phyloP scores from a whole-genome alignment of 2,329 filamentous ascomycete species.

The Beauveria pseudobassiana region DNA sequence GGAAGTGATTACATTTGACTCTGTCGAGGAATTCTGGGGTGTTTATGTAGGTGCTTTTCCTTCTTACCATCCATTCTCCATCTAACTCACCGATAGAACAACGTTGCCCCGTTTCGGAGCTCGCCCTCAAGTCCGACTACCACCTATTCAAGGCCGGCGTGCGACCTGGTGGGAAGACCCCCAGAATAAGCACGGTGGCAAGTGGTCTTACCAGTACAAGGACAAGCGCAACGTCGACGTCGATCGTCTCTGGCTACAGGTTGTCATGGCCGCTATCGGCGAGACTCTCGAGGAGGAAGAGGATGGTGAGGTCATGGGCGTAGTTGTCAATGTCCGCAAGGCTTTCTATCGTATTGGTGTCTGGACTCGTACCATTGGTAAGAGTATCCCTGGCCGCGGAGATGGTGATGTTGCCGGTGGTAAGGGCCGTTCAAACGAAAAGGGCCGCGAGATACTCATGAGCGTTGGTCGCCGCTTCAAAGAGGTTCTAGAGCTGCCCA shows the following conservation, averaged over 20 bases:
- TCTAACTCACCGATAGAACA: slow-evolving; percentile 60
- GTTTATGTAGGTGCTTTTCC: slow-evolving; percentile 72
- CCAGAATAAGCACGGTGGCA: slow-evolving; percentile 98
- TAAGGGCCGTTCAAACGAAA: slow-evolving; percentile 70
- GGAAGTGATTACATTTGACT: slow-evolving; percentile 97
- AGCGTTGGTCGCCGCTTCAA: slow-evolving; percentile 89
- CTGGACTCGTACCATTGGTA: slow-evolving; percentile 93
- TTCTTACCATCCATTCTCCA: slow-evolving; percentile 4
- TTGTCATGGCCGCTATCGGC: slow-evolving; percentile 93
- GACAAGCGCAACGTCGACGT: slow-evolving; percentile 88
- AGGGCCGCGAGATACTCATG: slow-evolving; percentile 78
- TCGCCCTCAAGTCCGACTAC: slow-evolving; percentile 97
- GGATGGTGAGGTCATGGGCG: slow-evolving; percentile 97
- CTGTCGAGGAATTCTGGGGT: slow-evolving; percentile 98
- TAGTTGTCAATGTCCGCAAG: slow-evolving; percentile 97
- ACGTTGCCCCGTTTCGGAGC: slow-evolving; percentile 92
- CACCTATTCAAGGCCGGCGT: slow-evolving; percentile 98
- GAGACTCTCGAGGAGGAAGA: slow-evolving; percentile 94
- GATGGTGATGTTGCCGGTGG: slow-evolving; percentile 65
- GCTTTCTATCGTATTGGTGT: slow-evolving; percentile 96
- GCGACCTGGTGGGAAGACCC: slow-evolving; percentile 94
- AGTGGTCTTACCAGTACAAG: slow-evolving; percentile 98
- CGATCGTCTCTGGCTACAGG: slow-evolving; percentile 92
- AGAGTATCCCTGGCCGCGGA: slow-evolving; percentile 68
- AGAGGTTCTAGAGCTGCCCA: slow-evolving; percentile 73